Conservation (phyloP, 176 grass and related monocot genomes). For the Musa schizocarpa region DNA sequence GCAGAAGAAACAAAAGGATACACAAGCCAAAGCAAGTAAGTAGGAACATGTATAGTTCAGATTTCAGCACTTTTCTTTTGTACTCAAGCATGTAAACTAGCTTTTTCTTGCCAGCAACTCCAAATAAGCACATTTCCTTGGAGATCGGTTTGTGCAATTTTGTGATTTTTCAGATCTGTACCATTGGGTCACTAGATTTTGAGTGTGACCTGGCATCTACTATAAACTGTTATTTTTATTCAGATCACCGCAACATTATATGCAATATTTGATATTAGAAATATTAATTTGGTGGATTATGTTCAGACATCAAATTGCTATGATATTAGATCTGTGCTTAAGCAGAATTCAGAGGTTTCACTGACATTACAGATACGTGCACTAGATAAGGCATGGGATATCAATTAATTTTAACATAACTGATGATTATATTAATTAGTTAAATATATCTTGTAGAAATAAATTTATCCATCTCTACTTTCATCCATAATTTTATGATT, state of each 20-base stretch:
- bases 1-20: conserved; percentile 68
- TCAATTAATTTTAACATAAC: no score
- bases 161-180: neutral
- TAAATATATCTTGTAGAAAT: no score
- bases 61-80: conserved; percentile 11
- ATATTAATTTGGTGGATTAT: neutral
- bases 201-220: neutral
- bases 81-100: conserved; percentile 21
- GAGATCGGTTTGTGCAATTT: neutral
- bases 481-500: no score
- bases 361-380: no score
- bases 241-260: neutral
- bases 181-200: neutral
- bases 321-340: no score
- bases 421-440: no score
- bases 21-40: conserved; percentile 22
- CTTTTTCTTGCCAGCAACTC: conserved; percentile 7
- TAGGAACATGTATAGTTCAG: conserved; percentile 37
- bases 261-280: neutral
- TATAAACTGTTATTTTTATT: neutral
- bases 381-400: no score
- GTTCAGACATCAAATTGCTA: neutral
- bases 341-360: no score
- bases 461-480: no score
- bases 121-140: neutral